phyloP scores from a whole-genome alignment of 148 eudicot genomes.

The Camellia lanceoleosa region DNA sequence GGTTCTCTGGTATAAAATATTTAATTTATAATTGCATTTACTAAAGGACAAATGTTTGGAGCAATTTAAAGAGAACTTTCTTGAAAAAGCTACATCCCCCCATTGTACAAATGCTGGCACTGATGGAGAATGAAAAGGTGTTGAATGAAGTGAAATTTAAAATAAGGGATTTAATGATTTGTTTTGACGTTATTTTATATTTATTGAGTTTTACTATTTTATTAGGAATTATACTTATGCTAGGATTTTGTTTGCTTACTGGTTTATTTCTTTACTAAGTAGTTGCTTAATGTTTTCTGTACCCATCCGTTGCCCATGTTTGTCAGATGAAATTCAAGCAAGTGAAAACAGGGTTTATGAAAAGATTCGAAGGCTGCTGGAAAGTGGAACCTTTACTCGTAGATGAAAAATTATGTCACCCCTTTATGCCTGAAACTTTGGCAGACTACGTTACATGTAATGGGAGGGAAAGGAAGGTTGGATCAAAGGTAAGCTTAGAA shows the following conservation, averaged over 20 bases:
- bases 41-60: neutral
- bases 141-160: too few species aligned
- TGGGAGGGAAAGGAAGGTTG: conserved; percentile 78
- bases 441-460: conserved; percentile 56
- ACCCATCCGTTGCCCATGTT: conserved; percentile 3
- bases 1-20: neutral
- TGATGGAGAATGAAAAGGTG: too few species aligned
- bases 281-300: neutral
- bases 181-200: too few species aligned
- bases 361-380: conserved; percentile 93
- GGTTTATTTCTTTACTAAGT: neutral
- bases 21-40: neutral
- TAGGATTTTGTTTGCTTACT: neutral
- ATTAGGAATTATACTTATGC: too few species aligned
- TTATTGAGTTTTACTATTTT: too few species aligned
- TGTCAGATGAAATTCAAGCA: conserved; percentile 88
- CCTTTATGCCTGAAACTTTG: conserved; percentile 54
- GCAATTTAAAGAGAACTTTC: neutral
- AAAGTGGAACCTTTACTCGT: conserved; percentile 72
- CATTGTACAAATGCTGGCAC: too few species aligned
- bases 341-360: conserved; percentile 80
- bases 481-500: conserved; percentile 69
- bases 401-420: conserved; percentile 69
- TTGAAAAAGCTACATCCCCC: too few species aligned
- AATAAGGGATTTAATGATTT: too few species aligned